Evolutionary conservation across 495 filamentous ascomycete species (phyloP), one percentile per base, ranked within the genome.

Genomic region (Tirmania nivea): DNA sequence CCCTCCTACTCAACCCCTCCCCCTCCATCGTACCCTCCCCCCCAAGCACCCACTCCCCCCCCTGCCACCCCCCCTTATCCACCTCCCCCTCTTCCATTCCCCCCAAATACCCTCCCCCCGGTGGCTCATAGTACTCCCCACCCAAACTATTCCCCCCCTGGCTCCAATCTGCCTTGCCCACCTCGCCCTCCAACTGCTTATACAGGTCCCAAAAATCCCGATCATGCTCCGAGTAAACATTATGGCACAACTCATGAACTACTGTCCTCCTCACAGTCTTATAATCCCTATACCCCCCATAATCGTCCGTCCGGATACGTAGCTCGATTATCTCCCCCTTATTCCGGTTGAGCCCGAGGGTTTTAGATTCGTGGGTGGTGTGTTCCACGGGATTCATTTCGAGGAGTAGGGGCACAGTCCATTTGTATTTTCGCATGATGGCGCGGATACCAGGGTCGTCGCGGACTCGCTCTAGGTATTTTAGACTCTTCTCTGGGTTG

Each of bases 161-260:
- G 59, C 67, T 80, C 78, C 79, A 93, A 71, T 94, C 90, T 48
- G 70, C 79, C 54, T 59, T 65, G 52, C 81, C 83, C 31, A 94
- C 88, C 74, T 94, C 88, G 55, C 69, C 73, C 72, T 95, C 90
- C 63, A 96, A 86, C 71, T 79, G 71, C 57, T 76, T 74, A 54
- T 79, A 87, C 68, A 96, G 63, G 53, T 84, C 74, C 89, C 89
- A 97, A 64, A 97, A 97, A 11, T 79, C 66, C 12, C 77, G 69
- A 66, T 95, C 86, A 66, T 97, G 90, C 1, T 81, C 75, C 0
- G 79, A 74, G 62, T 78, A 79, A 10, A 92, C 86, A 61, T 88
- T 94, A 67, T 97, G 90, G 64, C 89, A 80, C 45, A 97, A 70
- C 73, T 97, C 90, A 65, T 97, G 90, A 62, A 88, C 94, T 34